Conservation (phyloP, 805 yeast genomes). For the Alloascoidea hylecoeti region DNA sequence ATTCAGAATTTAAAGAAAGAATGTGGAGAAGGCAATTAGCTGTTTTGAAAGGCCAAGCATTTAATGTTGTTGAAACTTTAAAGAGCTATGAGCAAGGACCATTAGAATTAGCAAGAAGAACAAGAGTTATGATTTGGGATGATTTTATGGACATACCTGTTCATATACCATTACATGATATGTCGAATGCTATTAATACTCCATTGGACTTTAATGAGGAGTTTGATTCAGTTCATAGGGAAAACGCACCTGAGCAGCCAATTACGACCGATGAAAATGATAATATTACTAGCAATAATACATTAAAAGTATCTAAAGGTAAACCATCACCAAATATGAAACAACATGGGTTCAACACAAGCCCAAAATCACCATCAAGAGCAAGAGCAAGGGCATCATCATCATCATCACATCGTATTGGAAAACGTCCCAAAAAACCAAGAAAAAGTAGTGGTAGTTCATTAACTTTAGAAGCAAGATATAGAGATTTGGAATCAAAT, state of each 20-base stretch:
- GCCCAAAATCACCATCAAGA: no score
- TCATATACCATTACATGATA: constrained; percentile 20
- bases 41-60: constrained; percentile 65
- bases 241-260: no score
- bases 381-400: no score
- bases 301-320: background rate
- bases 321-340: constrained; percentile 2
- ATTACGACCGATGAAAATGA: constrained; percentile 2
- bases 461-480: background rate
- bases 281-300: background rate
- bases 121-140: constrained; percentile 43
- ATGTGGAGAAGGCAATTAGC: constrained; percentile 60
- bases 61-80: constrained; percentile 55
- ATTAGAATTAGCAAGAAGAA: constrained; percentile 45
- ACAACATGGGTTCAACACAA: constrained; percentile 8
- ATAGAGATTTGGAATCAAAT: background rate
- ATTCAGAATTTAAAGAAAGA: constrained; percentile 46
- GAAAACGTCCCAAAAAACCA: background rate
- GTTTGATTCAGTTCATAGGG: no score
- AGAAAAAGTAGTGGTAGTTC: background rate
- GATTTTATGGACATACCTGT: constrained; percentile 45
- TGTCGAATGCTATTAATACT: constrained; percentile 30
- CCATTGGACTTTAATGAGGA: no score
- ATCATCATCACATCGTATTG: no score
- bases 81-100: constrained; percentile 49